A percentile compares a stretch with the other conserved stretches of the same genome.
Evolutionary conservation across 2,329 filamentous ascomycete species (phyloP).

Genomic region (Trichophyton mentagrophytes): DNA sequence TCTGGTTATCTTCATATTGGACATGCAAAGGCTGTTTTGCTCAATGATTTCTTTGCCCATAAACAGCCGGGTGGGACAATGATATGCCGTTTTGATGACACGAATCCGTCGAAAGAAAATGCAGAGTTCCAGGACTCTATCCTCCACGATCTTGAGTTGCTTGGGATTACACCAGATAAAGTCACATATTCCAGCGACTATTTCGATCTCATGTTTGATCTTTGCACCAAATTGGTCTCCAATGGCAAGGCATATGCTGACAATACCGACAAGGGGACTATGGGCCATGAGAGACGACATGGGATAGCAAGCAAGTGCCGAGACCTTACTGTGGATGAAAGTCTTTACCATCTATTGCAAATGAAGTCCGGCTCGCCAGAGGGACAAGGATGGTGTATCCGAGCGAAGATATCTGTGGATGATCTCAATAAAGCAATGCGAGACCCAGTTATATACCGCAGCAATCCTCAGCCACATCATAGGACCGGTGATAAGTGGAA

Average conservation of each 20-base stretch:
- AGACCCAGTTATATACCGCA: conserved; percentile 85
- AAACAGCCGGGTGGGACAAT: conserved; percentile 48
- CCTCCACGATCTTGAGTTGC: conserved; percentile 67
- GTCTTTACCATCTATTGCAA: conserved; percentile 64
- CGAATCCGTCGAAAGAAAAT: conserved; percentile 86
- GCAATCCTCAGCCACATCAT: conserved; percentile 52
- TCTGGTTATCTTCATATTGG: conserved; percentile 36
- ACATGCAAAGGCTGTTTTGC: conserved; percentile 22
- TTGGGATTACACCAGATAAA: conserved; percentile 71
- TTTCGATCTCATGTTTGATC: conserved; percentile 74
- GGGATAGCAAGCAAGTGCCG: conserved; percentile 64
- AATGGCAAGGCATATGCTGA: conserved; percentile 75
- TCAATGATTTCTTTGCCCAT: conserved; percentile 24
- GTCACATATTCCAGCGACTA: conserved; percentile 80
- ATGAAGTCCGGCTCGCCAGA: conserved; percentile 62
- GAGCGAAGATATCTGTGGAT: conserved; percentile 73
- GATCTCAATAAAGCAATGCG: conserved; percentile 81
- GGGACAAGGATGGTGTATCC: conserved; percentile 66
- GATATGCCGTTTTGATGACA: conserved; percentile 79
- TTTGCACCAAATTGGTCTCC: conserved; percentile 64
- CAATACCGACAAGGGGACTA: conserved; percentile 69
- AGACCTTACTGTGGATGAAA: conserved; percentile 62
- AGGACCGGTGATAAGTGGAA: conserved; percentile 45
- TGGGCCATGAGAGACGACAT: conserved; percentile 66
- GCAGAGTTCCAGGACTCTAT: conserved; percentile 84